Percentiles rank a stretch among this genome's conserved stretches.
phyloP scores from a whole-genome alignment of 2,329 filamentous ascomycete genomes.

The Leptographium flavum region DNA sequence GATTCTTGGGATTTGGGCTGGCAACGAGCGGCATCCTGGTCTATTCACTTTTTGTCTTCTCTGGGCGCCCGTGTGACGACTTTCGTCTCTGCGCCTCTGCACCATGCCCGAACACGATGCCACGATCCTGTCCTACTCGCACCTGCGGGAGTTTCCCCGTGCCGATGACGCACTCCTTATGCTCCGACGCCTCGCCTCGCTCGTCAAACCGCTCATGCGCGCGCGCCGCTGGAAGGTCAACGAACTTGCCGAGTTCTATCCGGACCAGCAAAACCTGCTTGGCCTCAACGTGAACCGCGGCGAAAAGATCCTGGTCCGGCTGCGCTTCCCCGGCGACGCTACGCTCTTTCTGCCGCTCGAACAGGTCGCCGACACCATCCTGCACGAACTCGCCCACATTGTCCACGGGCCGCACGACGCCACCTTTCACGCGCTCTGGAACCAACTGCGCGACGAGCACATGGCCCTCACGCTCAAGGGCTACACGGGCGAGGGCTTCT shows the following conservation, averaged over 20 bases:
- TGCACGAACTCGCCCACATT: conserved; percentile 88
- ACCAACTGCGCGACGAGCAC: conserved; percentile 77
- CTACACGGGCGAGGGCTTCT: conserved; percentile 81
- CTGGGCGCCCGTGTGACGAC: too few relatives aligned
- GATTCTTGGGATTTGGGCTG: not conserved
- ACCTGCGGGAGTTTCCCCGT: conserved; percentile 31
- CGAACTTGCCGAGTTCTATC: conserved; percentile 74
- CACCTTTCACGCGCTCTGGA: conserved; percentile 75
- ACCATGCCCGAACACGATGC: conserved; percentile 30
- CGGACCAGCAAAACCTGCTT: conserved; percentile 56
- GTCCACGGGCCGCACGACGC: conserved; percentile 70
- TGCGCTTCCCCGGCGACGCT: conserved; percentile 62
- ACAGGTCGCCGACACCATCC: conserved; percentile 74
- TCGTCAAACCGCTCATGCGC: conserved; percentile 92
- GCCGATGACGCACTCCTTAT: conserved; percentile 39
- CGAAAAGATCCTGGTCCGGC: conserved; percentile 65
- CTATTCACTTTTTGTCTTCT: not conserved
- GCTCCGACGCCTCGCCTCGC: conserved; percentile 67
- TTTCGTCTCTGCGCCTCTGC: not conserved
- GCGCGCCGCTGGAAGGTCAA: conserved; percentile 68
- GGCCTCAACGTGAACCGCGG: conserved; percentile 69
- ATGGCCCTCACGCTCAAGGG: conserved; percentile 63
- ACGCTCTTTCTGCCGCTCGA: conserved; percentile 70
- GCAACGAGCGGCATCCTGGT: not conserved
- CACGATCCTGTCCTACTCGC: conserved; percentile 31